Conservation (phyloP, 2,329 filamentous ascomycete genomes). For the Zymoseptoria passerinii region DNA sequence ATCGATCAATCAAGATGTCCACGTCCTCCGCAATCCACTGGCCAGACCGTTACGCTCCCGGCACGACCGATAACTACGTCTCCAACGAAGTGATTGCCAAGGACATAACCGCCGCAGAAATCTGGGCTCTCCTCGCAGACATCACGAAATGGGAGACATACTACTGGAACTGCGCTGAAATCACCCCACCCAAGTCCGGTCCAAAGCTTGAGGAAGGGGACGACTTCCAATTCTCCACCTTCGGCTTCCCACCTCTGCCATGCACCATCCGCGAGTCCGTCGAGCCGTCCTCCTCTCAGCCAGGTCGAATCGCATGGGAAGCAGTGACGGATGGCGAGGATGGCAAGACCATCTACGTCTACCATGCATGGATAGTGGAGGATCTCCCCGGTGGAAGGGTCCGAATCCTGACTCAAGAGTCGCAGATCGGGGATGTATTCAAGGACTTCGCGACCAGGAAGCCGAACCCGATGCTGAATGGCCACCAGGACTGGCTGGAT, state of each 20-base stretch:
- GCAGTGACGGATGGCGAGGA: constrained; percentile 14
- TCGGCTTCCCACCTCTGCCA: constrained; percentile 28
- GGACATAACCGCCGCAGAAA: constrained; percentile 22
- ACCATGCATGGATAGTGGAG: constrained; percentile 32
- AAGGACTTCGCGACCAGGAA: constrained; percentile 22
- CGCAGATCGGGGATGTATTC: constrained; percentile 27
- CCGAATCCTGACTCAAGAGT: constrained; percentile 31
- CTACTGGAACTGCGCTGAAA: constrained; percentile 27
- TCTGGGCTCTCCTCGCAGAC: constrained; percentile 29
- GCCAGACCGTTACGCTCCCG: constrained; percentile 28
- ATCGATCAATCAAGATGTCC: not conserved
- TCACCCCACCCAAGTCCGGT: constrained; percentile 23
- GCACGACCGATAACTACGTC: constrained; percentile 32
- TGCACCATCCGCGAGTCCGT: constrained; percentile 23
- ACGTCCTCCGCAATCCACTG: constrained; percentile 25
- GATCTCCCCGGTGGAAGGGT: constrained; percentile 27
- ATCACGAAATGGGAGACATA: constrained; percentile 29
- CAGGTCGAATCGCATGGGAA: constrained; percentile 18
- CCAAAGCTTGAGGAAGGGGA: constrained; percentile 22
- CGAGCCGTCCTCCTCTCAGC: constrained; percentile 4
- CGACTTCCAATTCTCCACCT: constrained; percentile 30
- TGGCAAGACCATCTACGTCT: constrained; percentile 26
- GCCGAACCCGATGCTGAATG: constrained; percentile 31
- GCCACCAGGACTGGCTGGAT: constrained; percentile 33
- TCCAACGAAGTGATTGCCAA: constrained; percentile 29